Base-by-base conservation (phyloP, 1,284 basidiomycete species). In the Leccinum subspadiceum region DNA sequence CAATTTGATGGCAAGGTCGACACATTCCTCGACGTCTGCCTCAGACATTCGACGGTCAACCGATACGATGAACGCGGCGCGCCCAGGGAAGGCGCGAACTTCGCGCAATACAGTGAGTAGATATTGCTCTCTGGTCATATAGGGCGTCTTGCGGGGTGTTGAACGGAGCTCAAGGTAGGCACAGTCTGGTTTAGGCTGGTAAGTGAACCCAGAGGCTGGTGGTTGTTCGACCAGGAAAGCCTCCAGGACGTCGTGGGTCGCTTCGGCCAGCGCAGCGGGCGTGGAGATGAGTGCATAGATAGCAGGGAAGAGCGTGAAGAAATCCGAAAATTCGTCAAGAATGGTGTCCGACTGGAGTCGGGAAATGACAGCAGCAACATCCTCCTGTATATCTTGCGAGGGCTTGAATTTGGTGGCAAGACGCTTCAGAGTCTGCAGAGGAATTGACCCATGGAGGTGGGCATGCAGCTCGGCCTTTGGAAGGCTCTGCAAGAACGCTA, bases 391-490 rank as follows among this genome's bases (percentile, higher is more conserved):
- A 29, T 69, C 60, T 35, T 59, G 41, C 0, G 72, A 61, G 3
- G 71, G 66, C 54, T 12, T 52, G 41, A 79, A 79, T 44, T 84
- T 77, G n/a, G 68, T 66, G 0, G 87, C 87, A n/a, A 93, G 82
- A 15, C 84, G 77, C 61, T 85, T 82, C 0, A 93, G 79, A n/a
- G 83, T 75, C 0, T 75, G 55, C 26, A 92, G 75, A 1, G 91
- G 91, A 29, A 93, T 92, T 7, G 84, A 93, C 1, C 91, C 91
- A 66, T 93, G 92, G 6, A 93, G 80, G 70, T 93, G 91, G 0
- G 91, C 90, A 63, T 93, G 91, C 0, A 93, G 79, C 70, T 93
- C 91, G 0, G 90, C 89, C 73, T 92, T 93, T 15, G 87, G 87
- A 0, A 92, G 77, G 2, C 64, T 63, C 58, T 82, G 76, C 51